Base-by-base conservation (phyloP, 495 filamentous ascomycete species). In the Lentithecium fluviatile region DNA sequence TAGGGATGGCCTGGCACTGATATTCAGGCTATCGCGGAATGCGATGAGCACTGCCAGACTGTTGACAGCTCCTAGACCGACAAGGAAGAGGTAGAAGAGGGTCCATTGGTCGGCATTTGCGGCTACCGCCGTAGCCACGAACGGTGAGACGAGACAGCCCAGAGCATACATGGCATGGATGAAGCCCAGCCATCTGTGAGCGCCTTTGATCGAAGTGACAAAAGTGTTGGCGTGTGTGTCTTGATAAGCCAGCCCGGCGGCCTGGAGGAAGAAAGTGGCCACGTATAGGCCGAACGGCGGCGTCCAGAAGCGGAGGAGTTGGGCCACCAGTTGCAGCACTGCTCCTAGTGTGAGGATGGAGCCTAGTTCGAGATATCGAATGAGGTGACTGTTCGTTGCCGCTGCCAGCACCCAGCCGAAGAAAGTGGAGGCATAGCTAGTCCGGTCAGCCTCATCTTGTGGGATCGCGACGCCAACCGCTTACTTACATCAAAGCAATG, bases 101-200 rank as follows among this genome's bases (percentile, higher is more conserved):
- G 60, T 66, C 79, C 78, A 81, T 1, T 63, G 69, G 17, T 67
- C 58, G 1, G 58, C 47, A 17, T 45, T 47, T 10, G 68, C 56
- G 15, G n/a, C 79, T 25, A 83, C 75, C 8, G 75, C 66, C 1
- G 79, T 79, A 0, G 79, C 79, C 5, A 79, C 72, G 60, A 85
- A 75, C 15, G 82, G 81, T 0, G 68, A 73, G 6, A 82, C 71
- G 2, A 85, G 71, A 13, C 76, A 77, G 0, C 81, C 81, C 0
- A 79, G 71, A 21, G 79, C 79, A 52, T 82, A 85, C 69, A 79
- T 76, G 37, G 77, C 79, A 68, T 85, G 81, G 17, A 83, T 79
- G 52, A 82, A 74, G 6, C 79, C 80, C 2, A 85, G 69, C 81
- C 81, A 83, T 25, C 80, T 71, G 58, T 85, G 81, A 4, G 78